These are phyloP conservation scores for Hericium coralloides DNA, from an alignment of 768 basidiomycete species.

Conservation along the genomic window DNA sequence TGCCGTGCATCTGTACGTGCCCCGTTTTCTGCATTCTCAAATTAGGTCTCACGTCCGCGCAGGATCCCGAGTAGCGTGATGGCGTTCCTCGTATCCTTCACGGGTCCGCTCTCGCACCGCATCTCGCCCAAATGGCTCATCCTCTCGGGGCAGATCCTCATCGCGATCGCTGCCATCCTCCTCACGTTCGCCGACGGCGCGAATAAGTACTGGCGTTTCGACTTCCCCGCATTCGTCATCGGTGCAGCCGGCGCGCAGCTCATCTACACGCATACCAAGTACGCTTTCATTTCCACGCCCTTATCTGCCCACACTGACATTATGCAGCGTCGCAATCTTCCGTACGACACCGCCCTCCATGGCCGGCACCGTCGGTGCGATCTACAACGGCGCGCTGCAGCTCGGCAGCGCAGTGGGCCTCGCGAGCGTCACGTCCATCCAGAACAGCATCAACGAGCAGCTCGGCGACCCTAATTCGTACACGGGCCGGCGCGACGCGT, in stretches of 20 bases:
- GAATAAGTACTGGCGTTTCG: conserved; percentile 35
- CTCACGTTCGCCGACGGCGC: conserved; percentile 32
- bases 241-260: conserved; percentile 39
- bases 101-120: conserved; percentile 28
- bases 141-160: conserved; percentile 29
- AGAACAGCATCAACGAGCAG: conserved; percentile 30
- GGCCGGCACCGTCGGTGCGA: conserved; percentile 45
- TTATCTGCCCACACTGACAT: background rate
- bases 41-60: background rate
- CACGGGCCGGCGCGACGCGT: conserved; percentile 30
- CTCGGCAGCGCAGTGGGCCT: conserved; percentile 43
- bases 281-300: conserved; percentile 14
- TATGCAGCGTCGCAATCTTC: conserved; percentile 39
- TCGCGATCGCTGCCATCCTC: conserved; percentile 30
- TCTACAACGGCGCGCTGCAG: conserved; percentile 47
- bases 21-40: background rate
- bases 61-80: conserved; percentile 12
- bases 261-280: conserved; percentile 41
- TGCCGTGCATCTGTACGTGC: conserved; percentile 29
- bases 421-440: conserved; percentile 39
- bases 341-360: conserved; percentile 37
- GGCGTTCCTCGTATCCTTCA: conserved; percentile 33
- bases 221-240: conserved; percentile 42
- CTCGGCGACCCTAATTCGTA: conserved; percentile 20
- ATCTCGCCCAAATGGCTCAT: conserved; percentile 37